Evolutionary conservation across 2,329 filamentous ascomycete species (phyloP), one percentile per base, ranked within the genome.

Genomic region (Aspergillus sp.): DNA sequence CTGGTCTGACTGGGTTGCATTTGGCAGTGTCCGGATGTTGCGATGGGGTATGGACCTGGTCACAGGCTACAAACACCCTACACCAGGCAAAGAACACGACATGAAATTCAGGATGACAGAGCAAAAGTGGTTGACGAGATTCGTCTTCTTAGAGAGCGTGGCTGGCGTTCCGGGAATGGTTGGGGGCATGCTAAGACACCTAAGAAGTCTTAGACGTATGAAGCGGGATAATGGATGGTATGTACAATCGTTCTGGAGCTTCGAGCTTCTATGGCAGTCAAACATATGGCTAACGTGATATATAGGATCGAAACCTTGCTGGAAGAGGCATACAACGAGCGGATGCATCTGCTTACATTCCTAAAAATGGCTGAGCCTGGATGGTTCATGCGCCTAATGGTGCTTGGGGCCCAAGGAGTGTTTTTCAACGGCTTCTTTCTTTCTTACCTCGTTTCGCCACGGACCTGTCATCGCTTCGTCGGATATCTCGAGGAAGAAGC

Each of bases 151-250:
- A 35, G 95, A 99, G 75, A 93, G 89, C 49, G 91, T 99, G 40
- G 95, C 95, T 12, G 95, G 92, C 35, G 95, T 98, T 0, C 95
- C 95, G 0, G 95, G 95, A 7, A 98, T 98, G 91, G 93, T 98
- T 0, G 95, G 89, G 0, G 95, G 92, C 21, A 97, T 96, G 90
- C 81, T 98, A 15, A 83, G 95, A 35, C 95, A 99, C 76, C 82
- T 98, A 39, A 87, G 89, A 70, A 93, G 88, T 64, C 83, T 98
- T 68, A 83, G 93, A 45, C 84, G 88, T 27, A 88, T 98, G 82
- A 92, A 91, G 81, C 82, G 93, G 56, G 93, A 98, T 73, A 96
- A 98, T 67, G 95, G 95, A 69, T 98, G 88, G 87, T 84, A 69
- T 64, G 71, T 65, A 11, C 14, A n/a, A 17, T 17, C 6, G 19